phyloP scores from a whole-genome alignment of 2,329 filamentous ascomycete species.

The Thielaviopsis populi region DNA sequence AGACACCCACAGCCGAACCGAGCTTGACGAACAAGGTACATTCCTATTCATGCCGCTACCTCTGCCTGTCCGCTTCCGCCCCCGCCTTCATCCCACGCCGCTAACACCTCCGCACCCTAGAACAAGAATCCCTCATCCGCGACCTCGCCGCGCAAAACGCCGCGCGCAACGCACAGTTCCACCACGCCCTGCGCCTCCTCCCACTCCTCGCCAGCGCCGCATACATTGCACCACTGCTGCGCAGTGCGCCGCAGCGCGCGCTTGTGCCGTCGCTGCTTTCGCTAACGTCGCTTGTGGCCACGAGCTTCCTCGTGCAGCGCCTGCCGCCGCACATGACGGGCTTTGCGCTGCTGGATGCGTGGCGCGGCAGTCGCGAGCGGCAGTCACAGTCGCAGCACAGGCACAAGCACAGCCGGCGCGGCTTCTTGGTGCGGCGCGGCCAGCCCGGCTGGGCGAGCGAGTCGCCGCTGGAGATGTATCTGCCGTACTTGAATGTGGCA shows the following conservation, averaged over 20 bases:
- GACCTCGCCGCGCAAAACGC: constrained; percentile 40
- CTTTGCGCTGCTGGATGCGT: constrained; percentile 34
- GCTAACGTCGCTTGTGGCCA: constrained; percentile 47
- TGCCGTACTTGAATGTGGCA: constrained; percentile 45
- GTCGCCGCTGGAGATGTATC: constrained; percentile 39
- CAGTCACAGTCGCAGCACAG: constrained; percentile 21
- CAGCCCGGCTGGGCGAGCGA: constrained; percentile 7
- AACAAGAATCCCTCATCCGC: constrained; percentile 50
- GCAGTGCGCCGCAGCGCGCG: constrained; percentile 1
- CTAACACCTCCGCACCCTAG: constrained; percentile 27
- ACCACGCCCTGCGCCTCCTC: constrained; percentile 42
- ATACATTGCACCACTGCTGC: constrained; percentile 36
- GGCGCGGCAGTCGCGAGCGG: constrained; percentile 22
- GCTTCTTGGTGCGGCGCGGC: constrained; percentile 13
- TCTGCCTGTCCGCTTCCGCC: background rate
- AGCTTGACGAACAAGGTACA: constrained; percentile 61
- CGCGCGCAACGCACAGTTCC: constrained; percentile 42
- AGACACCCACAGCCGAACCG: constrained; percentile 35
- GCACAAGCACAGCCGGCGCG: background rate
- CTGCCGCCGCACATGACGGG: constrained; percentile 42
- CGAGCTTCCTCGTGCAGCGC: constrained; percentile 43
- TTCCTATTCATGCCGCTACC: constrained; percentile 4
- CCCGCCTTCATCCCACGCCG: background rate
- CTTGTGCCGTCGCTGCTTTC: constrained; percentile 34
- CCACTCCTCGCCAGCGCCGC: constrained; percentile 40